phyloP scores from a whole-genome alignment of 2,329 filamentous ascomycete species.

The Aspergillus sp. region DNA sequence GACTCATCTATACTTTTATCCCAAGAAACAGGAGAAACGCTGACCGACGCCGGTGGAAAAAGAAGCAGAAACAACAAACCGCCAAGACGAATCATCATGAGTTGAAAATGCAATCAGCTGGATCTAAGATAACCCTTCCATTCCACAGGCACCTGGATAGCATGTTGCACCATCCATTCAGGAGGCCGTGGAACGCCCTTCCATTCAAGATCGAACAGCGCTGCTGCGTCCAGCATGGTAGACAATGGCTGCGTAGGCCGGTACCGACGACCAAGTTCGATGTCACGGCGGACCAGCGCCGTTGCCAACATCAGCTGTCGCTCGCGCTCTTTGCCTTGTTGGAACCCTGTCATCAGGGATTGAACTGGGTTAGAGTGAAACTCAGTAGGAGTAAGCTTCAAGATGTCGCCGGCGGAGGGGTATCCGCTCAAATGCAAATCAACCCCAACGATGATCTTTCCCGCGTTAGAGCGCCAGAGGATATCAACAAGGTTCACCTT shows the following conservation, averaged over 20 bases:
- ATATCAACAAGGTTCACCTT: slow-evolving; percentile 8
- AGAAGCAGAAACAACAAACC: no score
- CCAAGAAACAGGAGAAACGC: no score
- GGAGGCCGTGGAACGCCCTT: slow-evolving; percentile 15
- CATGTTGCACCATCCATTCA: slow-evolving; percentile 26
- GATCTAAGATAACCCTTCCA: not conserved
- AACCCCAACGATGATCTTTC: slow-evolving; percentile 30
- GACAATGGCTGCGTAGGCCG: slow-evolving; percentile 17
- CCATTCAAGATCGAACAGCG: slow-evolving; percentile 28
- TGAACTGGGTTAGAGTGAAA: slow-evolving; percentile 20
- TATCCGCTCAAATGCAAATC: slow-evolving; percentile 12
- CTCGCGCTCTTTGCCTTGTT: slow-evolving; percentile 16
- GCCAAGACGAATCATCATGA: no score
- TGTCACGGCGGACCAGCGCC: slow-evolving; percentile 23
- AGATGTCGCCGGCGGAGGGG: slow-evolving; percentile 6
- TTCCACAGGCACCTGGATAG: slow-evolving; percentile 25
- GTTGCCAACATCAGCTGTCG: slow-evolving; percentile 21
- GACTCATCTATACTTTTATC: no score
- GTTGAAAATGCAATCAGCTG: not conserved
- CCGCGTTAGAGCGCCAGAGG: slow-evolving; percentile 20
- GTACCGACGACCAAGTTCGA: slow-evolving; percentile 16
- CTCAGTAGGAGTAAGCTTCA: slow-evolving; percentile 17
- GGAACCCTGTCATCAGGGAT: slow-evolving; percentile 16
- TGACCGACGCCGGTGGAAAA: no score
- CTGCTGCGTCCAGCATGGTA: slow-evolving; percentile 31